These are phyloP conservation scores for Phialophora verrucosa DNA, from an alignment of 2,329 filamentous ascomycete species.

Conservation along the genomic window DNA sequence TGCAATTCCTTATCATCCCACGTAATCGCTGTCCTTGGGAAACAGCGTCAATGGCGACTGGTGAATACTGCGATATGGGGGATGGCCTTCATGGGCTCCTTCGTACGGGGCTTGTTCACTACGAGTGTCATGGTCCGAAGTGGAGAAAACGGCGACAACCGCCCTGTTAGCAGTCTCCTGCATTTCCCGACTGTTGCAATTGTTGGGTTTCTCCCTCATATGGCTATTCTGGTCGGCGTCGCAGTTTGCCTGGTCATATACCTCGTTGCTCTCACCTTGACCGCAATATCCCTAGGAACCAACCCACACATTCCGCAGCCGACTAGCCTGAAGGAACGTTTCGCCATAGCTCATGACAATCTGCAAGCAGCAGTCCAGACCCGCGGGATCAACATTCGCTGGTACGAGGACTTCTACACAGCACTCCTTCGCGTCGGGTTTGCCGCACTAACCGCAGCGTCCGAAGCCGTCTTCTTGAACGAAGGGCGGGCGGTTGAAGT, in stretches of 20 bases:
- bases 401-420: constrained; percentile 95
- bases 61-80: constrained; percentile 90
- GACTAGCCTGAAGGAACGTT: constrained; percentile 62
- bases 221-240: constrained; percentile 84
- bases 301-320: constrained; percentile 57
- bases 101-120: constrained; percentile 73
- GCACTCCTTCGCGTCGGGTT: constrained; percentile 86
- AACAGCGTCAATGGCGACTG: constrained; percentile 80
- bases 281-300: constrained; percentile 65
- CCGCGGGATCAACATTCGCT: constrained; percentile 76
- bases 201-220: constrained; percentile 90
- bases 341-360: constrained; percentile 77
- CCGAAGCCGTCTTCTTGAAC: constrained; percentile 93
- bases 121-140: constrained; percentile 46
- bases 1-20: constrained; percentile 90
- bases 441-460: constrained; percentile 86
- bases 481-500: constrained; percentile 80
- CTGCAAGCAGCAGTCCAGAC: constrained; percentile 91
- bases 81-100: constrained; percentile 83
- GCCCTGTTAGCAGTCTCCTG: constrained; percentile 65
- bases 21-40: constrained; percentile 76
- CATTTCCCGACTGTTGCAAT: constrained; percentile 94
- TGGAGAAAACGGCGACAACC: constrained; percentile 35
- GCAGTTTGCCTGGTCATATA: constrained; percentile 78
- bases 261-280: constrained; percentile 73